Percentiles rank a stretch among this genome's conserved stretches.
Conservation (phyloP, 345 rosid species). For the Odontarrhena argentea region DNA sequence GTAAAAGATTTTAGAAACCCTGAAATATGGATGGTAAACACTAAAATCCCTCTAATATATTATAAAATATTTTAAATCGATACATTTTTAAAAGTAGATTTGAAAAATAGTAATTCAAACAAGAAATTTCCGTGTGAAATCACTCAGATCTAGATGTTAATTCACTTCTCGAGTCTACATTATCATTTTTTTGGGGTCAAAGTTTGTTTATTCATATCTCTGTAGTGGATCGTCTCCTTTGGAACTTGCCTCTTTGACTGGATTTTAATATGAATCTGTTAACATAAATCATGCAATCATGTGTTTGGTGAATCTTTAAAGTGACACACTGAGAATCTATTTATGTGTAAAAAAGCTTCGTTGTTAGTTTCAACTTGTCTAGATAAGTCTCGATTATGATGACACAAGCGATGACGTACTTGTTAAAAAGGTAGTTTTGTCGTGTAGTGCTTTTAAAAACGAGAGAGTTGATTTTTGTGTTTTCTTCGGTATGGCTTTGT, state of each 20-base stretch:
- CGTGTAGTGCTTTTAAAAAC: conserved; percentile 7
- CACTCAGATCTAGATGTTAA: too few relatives aligned
- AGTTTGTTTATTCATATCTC: too few relatives aligned
- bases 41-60: too few relatives aligned
- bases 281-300: conserved; percentile 6
- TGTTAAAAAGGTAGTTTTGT: conserved; percentile 32
- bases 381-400: conserved; percentile 16
- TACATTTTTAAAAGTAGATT: too few relatives aligned
- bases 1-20: too few relatives aligned
- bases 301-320: conserved; percentile 3
- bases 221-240: conserved; percentile 1
- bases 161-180: too few relatives aligned
- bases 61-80: too few relatives aligned
- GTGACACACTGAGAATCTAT: background rate
- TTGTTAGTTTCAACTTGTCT: conserved; percentile 18
- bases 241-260: conserved; percentile 13
- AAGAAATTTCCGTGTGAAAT: too few relatives aligned
- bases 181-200: too few relatives aligned
- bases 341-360: background rate
- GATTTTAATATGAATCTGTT: background rate
- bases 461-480: background rate
- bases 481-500: conserved; percentile 12
- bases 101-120: too few relatives aligned
- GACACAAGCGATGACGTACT: conserved; percentile 33
- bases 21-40: too few relatives aligned